These are phyloP conservation scores for Botrytis tulipae DNA, from an alignment of 2,329 filamentous ascomycete genomes.

Conservation along the genomic window DNA sequence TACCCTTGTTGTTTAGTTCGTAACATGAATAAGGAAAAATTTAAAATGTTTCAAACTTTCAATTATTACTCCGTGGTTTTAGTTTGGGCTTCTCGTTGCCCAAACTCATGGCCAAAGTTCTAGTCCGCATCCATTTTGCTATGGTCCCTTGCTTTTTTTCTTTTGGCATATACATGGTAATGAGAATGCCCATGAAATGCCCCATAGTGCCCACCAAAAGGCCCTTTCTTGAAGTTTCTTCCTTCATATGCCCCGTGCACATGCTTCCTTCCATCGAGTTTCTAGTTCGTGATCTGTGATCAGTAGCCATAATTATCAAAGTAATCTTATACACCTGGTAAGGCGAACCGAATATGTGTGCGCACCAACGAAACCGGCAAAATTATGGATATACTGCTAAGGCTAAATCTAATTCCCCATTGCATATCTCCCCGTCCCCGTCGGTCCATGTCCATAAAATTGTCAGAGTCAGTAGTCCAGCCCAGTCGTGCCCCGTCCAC, in stretches of 20 bases:
- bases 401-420: background rate
- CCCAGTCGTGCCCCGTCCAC: constrained; percentile 1
- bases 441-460: background rate
- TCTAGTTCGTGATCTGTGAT: constrained; percentile 12
- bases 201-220: constrained; percentile 11
- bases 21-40: background rate
- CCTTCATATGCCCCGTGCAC: constrained; percentile 9
- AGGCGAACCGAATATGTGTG: constrained; percentile 13
- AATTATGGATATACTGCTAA: constrained; percentile 1
- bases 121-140: background rate
- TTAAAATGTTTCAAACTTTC: background rate
- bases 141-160: background rate
- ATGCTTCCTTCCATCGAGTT: constrained; percentile 7
- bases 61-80: background rate
- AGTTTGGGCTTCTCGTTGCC: background rate
- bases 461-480: constrained; percentile 8
- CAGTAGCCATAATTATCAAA: background rate
- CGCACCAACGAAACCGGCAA: constrained; percentile 4
- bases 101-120: background rate
- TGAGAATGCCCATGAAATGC: background rate
- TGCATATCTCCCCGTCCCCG: background rate
- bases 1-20: background rate
- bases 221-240: background rate
- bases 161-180: background rate
- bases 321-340: constrained; percentile 4